phyloP scores from a whole-genome alignment of 1,284 basidiomycete species.

The Lentinus polychrous region DNA sequence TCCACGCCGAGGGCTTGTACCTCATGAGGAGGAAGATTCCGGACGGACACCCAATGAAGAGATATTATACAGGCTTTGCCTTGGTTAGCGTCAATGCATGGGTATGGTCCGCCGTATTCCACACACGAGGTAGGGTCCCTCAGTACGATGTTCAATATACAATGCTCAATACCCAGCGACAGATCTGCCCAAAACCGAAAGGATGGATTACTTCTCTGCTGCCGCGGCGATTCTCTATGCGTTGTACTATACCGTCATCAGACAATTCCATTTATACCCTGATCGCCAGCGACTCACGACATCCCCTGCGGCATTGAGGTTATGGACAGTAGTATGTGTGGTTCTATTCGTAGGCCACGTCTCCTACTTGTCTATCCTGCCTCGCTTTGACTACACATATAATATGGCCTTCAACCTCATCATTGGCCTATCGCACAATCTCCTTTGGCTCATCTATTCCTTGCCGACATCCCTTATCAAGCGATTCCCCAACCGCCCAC shows the following conservation, averaged over 20 bases:
- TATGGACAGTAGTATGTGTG: conserved; percentile 42
- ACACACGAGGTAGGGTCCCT: conserved; percentile 68
- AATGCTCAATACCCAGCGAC: conserved; percentile 5
- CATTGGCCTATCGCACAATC: conserved; percentile 74
- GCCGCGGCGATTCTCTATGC: conserved; percentile 75
- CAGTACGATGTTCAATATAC: conserved; percentile 3
- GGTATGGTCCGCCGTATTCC: conserved; percentile 91
- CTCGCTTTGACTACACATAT: conserved; percentile 92
- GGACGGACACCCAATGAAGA: conserved; percentile 59
- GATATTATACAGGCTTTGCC: conserved; percentile 67
- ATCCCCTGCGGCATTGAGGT: conserved; percentile 7
- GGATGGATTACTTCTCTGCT: conserved; percentile 93
- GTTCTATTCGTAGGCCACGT: conserved; percentile 61
- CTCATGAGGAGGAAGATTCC: conserved; percentile 46
- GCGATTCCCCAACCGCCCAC: conserved; percentile 48
- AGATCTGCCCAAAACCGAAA: conserved; percentile 86
- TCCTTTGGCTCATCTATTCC: conserved; percentile 80
- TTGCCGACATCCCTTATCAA: conserved; percentile 45
- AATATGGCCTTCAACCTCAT: conserved; percentile 86
- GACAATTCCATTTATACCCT: conserved; percentile 73
- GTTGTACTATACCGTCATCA: conserved; percentile 68
- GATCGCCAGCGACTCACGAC: conserved; percentile 22
- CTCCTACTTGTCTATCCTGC: conserved; percentile 70
- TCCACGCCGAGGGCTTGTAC: conserved; percentile 54
- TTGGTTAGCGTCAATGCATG: conserved; percentile 83